Conservation (phyloP, 164 flowering plant genomes). For the Houttuynia cordata region DNA sequence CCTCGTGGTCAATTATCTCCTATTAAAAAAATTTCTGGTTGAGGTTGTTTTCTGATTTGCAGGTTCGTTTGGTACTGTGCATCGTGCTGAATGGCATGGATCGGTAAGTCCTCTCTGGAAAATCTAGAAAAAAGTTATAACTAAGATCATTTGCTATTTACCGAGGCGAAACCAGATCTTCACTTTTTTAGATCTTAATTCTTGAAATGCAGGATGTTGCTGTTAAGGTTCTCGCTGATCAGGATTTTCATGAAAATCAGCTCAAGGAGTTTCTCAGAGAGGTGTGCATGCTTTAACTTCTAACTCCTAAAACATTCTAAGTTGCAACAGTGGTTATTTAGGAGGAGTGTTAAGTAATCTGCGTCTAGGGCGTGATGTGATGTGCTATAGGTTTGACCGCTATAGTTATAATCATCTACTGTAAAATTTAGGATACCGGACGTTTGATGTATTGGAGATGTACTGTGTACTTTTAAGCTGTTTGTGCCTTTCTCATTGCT, state of each 20-base stretch:
- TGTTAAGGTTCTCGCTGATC: slow-evolving; percentile 75
- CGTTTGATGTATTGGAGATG: too few species aligned
- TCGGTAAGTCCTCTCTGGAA: slow-evolving; percentile 53
- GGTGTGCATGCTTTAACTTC: slow-evolving; percentile 26
- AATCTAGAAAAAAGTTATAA: neutral
- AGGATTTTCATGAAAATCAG: slow-evolving; percentile 80
- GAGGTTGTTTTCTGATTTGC: slow-evolving; percentile 1
- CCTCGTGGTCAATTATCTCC: neutral
- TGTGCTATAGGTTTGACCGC: neutral
- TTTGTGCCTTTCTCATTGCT: neutral
- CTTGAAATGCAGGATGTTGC: slow-evolving; percentile 80
- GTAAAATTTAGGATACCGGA: too few species aligned
- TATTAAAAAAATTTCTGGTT: too few species aligned
- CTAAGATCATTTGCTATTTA: too few species aligned
- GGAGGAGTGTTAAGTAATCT: neutral
- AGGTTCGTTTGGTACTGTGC: slow-evolving; percentile 99
- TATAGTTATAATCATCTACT: neutral
- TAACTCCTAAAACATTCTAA: neutral
- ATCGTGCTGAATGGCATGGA: slow-evolving; percentile 99
- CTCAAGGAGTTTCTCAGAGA: slow-evolving; percentile 88
- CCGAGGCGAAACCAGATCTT: too few species aligned
- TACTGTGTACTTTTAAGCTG: neutral
- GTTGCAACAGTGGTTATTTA: neutral
- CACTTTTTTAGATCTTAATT: neutral
- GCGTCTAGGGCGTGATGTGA: neutral